A percentile compares a stretch with the other conserved stretches of the same genome.
These are phyloP conservation scores for Phaeophleospora eucalypticola DNA, from an alignment of 2,329 filamentous ascomycete genomes.

Conservation along the genomic window DNA sequence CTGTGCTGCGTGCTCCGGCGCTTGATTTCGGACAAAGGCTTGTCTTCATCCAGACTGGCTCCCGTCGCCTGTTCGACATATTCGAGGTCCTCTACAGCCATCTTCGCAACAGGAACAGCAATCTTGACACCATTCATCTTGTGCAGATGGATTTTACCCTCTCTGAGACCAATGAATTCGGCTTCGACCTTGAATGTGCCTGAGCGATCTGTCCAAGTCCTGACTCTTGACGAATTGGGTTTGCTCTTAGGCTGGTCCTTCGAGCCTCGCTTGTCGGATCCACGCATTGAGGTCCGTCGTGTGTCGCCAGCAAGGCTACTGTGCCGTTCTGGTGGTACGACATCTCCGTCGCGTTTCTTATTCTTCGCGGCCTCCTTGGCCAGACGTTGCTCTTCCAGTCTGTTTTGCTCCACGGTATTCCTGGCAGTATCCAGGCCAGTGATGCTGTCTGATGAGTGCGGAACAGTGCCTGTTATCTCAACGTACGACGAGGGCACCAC, in stretches of 20 bases:
- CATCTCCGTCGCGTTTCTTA: conserved; percentile 55
- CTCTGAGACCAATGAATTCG: conserved; percentile 88
- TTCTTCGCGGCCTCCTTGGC: conserved; percentile 73
- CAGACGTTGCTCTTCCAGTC: conserved; percentile 75
- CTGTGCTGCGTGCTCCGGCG: conserved; percentile 44
- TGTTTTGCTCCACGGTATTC: conserved; percentile 72
- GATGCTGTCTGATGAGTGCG: conserved; percentile 45
- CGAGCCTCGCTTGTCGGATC: conserved; percentile 44
- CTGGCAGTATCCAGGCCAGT: conserved; percentile 57
- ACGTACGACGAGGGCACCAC: conserved; percentile 97
- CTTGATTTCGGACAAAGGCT: conserved; percentile 80
- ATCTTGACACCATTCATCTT: conserved; percentile 99
- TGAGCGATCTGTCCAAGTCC: conserved; percentile 91
- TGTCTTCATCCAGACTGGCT: conserved; percentile 83
- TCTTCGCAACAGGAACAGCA: conserved; percentile 89
- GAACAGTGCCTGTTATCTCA: conserved; percentile 70
- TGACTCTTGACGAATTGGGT: conserved; percentile 75
- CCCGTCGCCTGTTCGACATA: conserved; percentile 89
- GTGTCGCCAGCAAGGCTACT: conserved; percentile 64
- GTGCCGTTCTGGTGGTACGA: conserved; percentile 69
- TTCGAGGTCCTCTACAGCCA: conserved; percentile 91
- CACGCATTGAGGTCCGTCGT: conserved; percentile 18
- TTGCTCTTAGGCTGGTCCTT: conserved; percentile 60
- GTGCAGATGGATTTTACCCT: conserved; percentile 95
- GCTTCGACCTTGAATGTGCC: conserved; percentile 97